Evolutionary conservation across 208 protist genomes (phyloP).

Genomic region (Strigomonas culicis): DNA sequence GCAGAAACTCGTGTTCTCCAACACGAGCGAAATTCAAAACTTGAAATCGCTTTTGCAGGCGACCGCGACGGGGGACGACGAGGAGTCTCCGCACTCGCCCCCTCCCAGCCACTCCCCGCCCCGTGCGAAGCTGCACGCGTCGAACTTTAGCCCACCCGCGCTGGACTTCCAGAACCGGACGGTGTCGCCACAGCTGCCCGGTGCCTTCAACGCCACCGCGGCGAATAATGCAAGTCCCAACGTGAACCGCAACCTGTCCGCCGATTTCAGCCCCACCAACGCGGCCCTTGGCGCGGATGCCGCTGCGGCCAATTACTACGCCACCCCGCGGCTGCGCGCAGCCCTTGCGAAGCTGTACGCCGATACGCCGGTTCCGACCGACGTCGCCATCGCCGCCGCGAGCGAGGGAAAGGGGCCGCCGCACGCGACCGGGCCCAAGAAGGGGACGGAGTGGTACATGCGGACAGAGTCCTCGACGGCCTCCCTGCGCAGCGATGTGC

Average conservation of each 20-base stretch:
- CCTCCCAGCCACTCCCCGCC: too few species aligned
- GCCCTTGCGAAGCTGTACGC: background rate
- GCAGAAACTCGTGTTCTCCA: background rate
- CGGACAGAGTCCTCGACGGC: conserved; percentile 7
- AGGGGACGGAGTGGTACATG: background rate
- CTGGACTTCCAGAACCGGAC: too few species aligned
- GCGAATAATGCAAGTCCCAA: background rate
- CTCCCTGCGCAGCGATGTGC: conserved; percentile 14
- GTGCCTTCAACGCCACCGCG: background rate
- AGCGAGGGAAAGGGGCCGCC: background rate
- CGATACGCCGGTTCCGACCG: background rate
- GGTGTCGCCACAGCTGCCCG: too few species aligned
- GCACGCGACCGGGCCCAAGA: too few species aligned
- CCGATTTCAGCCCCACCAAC: too few species aligned
- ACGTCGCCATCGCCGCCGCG: background rate
- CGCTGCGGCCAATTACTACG: background rate
- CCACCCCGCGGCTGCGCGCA: background rate
- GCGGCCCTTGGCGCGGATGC: too few species aligned
- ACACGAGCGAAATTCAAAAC: background rate
- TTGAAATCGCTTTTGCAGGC: background rate
- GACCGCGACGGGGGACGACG: background rate
- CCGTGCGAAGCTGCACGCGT: too few species aligned
- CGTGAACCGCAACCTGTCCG: background rate
- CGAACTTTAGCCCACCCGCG: too few species aligned
- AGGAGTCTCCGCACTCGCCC: too few species aligned